Conservation (phyloP, 2,329 filamentous ascomycete species). For the Verticillium klebahnii region DNA sequence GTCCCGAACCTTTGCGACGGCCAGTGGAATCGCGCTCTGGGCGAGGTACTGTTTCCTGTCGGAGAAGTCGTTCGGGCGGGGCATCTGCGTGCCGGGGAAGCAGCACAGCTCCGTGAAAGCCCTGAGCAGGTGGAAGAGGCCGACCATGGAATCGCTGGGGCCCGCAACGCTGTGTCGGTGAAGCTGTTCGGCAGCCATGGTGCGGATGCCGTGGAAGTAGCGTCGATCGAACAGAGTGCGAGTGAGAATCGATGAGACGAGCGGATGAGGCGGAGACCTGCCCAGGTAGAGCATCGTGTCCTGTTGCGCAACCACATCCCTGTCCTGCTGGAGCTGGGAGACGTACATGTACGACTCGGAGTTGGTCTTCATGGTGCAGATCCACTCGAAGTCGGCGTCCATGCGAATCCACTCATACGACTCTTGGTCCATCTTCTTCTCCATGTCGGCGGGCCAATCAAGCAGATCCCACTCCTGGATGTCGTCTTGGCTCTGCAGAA, state of each 20-base stretch:
- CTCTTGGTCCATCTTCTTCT: slow-evolving; percentile 88
- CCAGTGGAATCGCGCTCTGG: slow-evolving; percentile 75
- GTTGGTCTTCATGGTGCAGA: slow-evolving; percentile 74
- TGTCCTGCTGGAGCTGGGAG: slow-evolving; percentile 93
- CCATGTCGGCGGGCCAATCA: slow-evolving; percentile 87
- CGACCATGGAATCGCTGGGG: slow-evolving; percentile 67
- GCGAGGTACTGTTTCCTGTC: slow-evolving; percentile 83
- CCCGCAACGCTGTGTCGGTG: slow-evolving; percentile 62
- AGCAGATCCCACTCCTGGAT: slow-evolving; percentile 76
- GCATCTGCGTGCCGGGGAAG: slow-evolving; percentile 70
- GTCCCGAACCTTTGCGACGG: slow-evolving; percentile 75
- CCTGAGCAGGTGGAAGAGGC: slow-evolving; percentile 77
- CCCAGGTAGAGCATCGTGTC: slow-evolving; percentile 73
- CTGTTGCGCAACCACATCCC: slow-evolving; percentile 87
- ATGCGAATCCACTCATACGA: slow-evolving; percentile 98
- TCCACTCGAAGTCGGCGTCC: slow-evolving; percentile 98
- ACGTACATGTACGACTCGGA: slow-evolving; percentile 98
- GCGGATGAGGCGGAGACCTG: slow-evolving; percentile 62
- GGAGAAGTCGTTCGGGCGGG: slow-evolving; percentile 84
- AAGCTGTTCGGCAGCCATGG: slow-evolving; percentile 75
- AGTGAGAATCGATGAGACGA: slow-evolving; percentile 84
- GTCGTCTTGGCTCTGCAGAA: slow-evolving; percentile 79
- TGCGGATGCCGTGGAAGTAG: slow-evolving; percentile 91
- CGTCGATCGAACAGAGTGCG: slow-evolving; percentile 86
- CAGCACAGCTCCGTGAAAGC: slow-evolving; percentile 88